Base-by-base conservation (phyloP, 2,329 filamentous ascomycete species). In the Achaetomium macrosporum region DNA sequence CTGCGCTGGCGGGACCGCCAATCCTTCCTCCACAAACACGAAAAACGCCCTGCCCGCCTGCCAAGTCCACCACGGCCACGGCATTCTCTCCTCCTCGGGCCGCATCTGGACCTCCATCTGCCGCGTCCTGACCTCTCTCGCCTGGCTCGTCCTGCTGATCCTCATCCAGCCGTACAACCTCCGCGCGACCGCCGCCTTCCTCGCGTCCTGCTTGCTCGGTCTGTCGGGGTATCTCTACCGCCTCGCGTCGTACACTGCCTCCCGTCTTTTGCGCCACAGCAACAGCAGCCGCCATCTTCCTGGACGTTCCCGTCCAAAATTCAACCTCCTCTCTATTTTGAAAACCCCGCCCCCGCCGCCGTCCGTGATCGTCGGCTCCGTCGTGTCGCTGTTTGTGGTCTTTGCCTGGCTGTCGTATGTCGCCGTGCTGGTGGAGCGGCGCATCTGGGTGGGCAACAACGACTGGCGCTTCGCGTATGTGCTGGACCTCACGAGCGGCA, bases 361-460 rank as follows among this genome's bases (percentile, higher is more conserved):
- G 9, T 12, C 29, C 3, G 31, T 31, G 13, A 25, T 61, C 10
- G 54, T 58, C n/a, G 20, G 47, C 39, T 20, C 47, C 2, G 46
- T 25, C 5, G 15, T 57, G 13, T 31, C 51, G 8, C 17, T 60
- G 15, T 15, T 51, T 9, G 3, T 52, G 2, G 15, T 51, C 3
- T 59, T 30, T 31, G 33, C 53, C 17, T 31, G 31, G 16, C 39
- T 62, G 10, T 29, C 56, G 19, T 39, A 57, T n/a, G 25, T 61
- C 15, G 59, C 63, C 11, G 42, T 63, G 25, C 19, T 41, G 30
- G 52, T 53, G 30, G 64, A 65, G 58, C 53, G 64, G n/a, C 46
- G 39, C 12, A 42, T 62, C n/a, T 65, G 64, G 64, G 12, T 54
- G 10, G 51, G 33, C 2, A 58, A 47, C 8, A 64, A 63, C 42